These are phyloP conservation scores for Volutella citrinella DNA, from an alignment of 2,329 filamentous ascomycete genomes.

Conservation along the genomic window DNA sequence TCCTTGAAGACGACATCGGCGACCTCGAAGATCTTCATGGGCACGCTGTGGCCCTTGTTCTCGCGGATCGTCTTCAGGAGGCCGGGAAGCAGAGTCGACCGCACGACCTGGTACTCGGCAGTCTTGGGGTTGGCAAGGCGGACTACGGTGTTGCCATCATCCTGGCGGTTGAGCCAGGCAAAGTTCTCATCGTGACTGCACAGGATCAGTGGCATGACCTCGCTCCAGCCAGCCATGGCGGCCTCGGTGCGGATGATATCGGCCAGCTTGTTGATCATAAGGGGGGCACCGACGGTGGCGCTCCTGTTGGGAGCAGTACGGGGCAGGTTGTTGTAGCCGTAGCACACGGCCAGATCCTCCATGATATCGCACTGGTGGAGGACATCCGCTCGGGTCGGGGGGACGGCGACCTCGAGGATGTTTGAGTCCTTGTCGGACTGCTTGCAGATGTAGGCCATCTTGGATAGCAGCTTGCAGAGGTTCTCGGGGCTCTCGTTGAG, in stretches of 20 bases:
- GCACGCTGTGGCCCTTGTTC: slow-evolving; percentile 84
- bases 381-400: slow-evolving; percentile 88
- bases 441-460: slow-evolving; percentile 83
- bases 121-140: slow-evolving; percentile 91
- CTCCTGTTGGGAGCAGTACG: slow-evolving; percentile 83
- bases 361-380: slow-evolving; percentile 97
- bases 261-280: slow-evolving; percentile 89
- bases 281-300: slow-evolving; percentile 79
- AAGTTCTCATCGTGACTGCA: slow-evolving; percentile 99
- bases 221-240: slow-evolving; percentile 92
- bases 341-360: slow-evolving; percentile 96
- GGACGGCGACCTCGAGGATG: slow-evolving; percentile 77
- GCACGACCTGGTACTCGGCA: slow-evolving; percentile 87
- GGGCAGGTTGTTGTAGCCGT: slow-evolving; percentile 95
- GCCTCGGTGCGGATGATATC: slow-evolving; percentile 89
- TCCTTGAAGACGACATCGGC: slow-evolving; percentile 94
- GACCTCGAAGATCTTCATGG: slow-evolving; percentile 90
- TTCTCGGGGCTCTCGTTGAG: slow-evolving; percentile 70
- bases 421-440: slow-evolving; percentile 69
- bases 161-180: slow-evolving; percentile 84
- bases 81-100: slow-evolving; percentile 81
- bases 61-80: slow-evolving; percentile 91
- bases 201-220: slow-evolving; percentile 93
- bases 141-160: slow-evolving; percentile 80
- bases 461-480: slow-evolving; percentile 76